Evolutionary conservation across 2,329 filamentous ascomycete genomes (phyloP).

Genomic region (Cladobotryum mycophilum): DNA sequence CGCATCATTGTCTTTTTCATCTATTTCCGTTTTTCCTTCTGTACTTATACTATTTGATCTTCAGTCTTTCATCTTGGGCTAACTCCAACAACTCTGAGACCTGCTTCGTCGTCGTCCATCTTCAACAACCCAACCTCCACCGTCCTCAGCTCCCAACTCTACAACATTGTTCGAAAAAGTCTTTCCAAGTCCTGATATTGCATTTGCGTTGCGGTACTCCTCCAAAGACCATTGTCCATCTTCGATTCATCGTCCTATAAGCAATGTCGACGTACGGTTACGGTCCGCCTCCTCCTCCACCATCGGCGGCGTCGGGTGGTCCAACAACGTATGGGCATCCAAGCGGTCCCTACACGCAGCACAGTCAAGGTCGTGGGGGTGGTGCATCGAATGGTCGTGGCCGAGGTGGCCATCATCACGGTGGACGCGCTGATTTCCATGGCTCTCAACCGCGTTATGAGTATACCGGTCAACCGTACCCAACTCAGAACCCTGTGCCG

Average conservation of each 20-base stretch:
- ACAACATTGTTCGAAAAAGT: too few species aligned
- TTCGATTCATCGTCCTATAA: neutral
- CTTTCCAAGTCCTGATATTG: too few species aligned
- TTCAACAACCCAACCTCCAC: too few species aligned
- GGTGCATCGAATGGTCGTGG: conserved; percentile 32
- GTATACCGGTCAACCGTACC: conserved; percentile 36
- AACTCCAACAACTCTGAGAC: too few species aligned
- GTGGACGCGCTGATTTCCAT: conserved; percentile 37
- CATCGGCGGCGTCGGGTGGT: conserved; percentile 24
- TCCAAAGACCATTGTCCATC: too few species aligned
- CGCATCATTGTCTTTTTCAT: too few species aligned
- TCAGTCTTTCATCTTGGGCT: too few species aligned
- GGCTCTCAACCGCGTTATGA: conserved; percentile 35
- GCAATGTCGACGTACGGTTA: conserved; percentile 47
- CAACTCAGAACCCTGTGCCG: conserved; percentile 22
- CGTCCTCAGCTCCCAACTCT: too few species aligned
- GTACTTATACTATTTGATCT: too few species aligned
- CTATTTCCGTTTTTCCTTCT: too few species aligned
- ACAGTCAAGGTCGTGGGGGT: conserved; percentile 31
- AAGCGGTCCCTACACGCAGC: conserved; percentile 32
- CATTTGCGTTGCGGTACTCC: too few species aligned
- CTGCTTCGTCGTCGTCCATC: too few species aligned
- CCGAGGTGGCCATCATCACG: conserved; percentile 34
- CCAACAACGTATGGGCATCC: conserved; percentile 35
- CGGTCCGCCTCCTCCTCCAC: conserved; percentile 47